Evolutionary conservation across 768 basidiomycete species (phyloP).

Genomic region (Heimioporus sp.): DNA sequence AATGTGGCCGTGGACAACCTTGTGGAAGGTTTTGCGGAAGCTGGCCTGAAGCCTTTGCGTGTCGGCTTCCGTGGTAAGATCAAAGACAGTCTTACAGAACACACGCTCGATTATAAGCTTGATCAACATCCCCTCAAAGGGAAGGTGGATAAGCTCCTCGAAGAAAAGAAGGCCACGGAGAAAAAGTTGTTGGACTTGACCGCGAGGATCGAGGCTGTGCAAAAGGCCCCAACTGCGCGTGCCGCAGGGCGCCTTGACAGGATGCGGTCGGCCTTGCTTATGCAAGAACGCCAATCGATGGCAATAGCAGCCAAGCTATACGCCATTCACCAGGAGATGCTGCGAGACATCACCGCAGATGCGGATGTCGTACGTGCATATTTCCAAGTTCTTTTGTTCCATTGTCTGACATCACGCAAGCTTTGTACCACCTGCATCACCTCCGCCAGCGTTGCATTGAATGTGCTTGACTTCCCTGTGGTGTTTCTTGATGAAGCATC

Average conservation of each 20-base stretch:
- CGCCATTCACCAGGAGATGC: constrained; percentile 59
- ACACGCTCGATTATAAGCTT: constrained; percentile 66
- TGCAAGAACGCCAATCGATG: constrained; percentile 31
- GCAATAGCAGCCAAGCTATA: constrained; percentile 44
- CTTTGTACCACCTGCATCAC: constrained; percentile 90
- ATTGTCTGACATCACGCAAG: constrained; percentile 34
- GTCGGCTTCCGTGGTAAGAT: constrained; percentile 66
- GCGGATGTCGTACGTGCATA: constrained; percentile 69
- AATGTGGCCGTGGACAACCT: constrained; percentile 93
- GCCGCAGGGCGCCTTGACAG: constrained; percentile 23
- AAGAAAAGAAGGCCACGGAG: constrained; percentile 35
- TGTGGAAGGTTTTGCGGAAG: constrained; percentile 64
- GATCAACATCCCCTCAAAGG: constrained; percentile 55
- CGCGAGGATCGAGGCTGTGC: constrained; percentile 20
- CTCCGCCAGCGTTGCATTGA: constrained; percentile 61
- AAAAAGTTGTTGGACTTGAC: constrained; percentile 26
- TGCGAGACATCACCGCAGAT: constrained; percentile 56
- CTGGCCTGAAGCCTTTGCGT: constrained; percentile 71
- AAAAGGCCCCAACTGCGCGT: constrained; percentile 14
- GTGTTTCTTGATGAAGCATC: constrained; percentile 95
- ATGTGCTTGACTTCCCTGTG: constrained; percentile 83
- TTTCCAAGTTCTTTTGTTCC: constrained; percentile 1
- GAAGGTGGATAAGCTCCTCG: constrained; percentile 40
- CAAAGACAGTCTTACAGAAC: constrained; percentile 48
- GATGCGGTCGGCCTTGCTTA: constrained; percentile 27